Base-by-base conservation (phyloP, 768 basidiomycete species). In the Chlorophyllum brunneum region DNA sequence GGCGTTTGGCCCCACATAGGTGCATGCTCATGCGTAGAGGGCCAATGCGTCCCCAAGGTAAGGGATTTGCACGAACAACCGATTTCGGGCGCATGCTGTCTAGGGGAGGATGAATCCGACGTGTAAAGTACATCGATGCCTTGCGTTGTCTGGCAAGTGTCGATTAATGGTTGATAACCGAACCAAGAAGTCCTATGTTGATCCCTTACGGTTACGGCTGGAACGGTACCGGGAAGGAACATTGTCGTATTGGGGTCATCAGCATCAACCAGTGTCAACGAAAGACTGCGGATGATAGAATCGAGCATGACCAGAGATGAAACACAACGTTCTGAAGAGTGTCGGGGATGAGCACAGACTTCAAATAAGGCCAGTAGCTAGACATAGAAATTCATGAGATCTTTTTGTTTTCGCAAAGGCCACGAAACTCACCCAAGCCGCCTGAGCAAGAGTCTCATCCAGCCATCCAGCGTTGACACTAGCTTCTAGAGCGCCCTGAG, bases 331-430 rank as follows among this genome's bases (percentile, higher is more conserved):
- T 73, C 67, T 1, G 68, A 66, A 0, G 80, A 76, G 63, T 86
- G 79, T 39, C 70, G 59, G 9, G 86, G 87, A 63, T 89, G 85
- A 0, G 83, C 76, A 55, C 81, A 86, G 51, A 87, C 67, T 62
- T 89, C 86, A 56, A 89, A 90, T 56, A 88, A 67, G 9, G 87
- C 78, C 34, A 90, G 65, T 30, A 91, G 65, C 87, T 88, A 38
- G 6, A 29, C 34, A 52, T 4, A 48, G 52, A 33, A 37, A 24
- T 24, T 16, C 2, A 11, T 11, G 11, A 51, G 11, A 48, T 36
- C 23, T 30, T 22, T 2, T 22, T 38, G 49, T 9, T 18, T 20
- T 20, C 55, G 6, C 55, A 48, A 47, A 45, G 18, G 33, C 30
- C 27, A 42, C 22, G 46, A 36, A 24, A 57, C 79, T 58, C 63